These are phyloP conservation scores for Wallacemonas sp. DNA, from an alignment of 208 protist genomes.

Conservation along the genomic window DNA sequence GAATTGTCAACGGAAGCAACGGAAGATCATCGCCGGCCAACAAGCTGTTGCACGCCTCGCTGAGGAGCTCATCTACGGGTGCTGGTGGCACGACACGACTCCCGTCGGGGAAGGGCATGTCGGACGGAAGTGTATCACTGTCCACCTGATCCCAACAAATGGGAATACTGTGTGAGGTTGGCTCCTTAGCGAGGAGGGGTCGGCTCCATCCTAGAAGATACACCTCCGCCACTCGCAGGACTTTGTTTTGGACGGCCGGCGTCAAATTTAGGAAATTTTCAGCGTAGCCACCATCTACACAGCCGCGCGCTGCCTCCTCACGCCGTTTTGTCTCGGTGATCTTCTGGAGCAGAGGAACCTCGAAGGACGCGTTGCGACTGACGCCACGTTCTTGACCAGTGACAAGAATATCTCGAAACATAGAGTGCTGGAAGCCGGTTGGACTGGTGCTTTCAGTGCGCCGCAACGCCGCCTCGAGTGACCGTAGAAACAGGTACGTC, in stretches of 20 bases:
- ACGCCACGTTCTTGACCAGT: constrained; percentile 51
- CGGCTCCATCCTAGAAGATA: not conserved
- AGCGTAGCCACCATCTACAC: constrained; percentile 50
- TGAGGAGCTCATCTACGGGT: not conserved
- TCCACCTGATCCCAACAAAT: not conserved
- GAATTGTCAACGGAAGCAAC: constrained; percentile 27
- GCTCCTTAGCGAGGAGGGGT: too few relatives aligned
- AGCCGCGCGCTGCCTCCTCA: constrained; percentile 15
- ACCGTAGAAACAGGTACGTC: constrained; percentile 53
- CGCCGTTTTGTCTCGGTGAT: constrained; percentile 14
- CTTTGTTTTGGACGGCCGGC: constrained; percentile 5
- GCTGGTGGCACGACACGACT: not conserved
- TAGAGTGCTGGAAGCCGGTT: constrained; percentile 44
- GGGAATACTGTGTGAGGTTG: too few relatives aligned
- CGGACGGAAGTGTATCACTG: not conserved
- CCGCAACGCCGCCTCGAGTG: constrained; percentile 50
- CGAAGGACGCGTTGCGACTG: constrained; percentile 47
- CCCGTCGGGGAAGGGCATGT: constrained; percentile 1
- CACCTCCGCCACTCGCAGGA: constrained; percentile 17
- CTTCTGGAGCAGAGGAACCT: constrained; percentile 11
- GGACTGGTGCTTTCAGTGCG: constrained; percentile 4
- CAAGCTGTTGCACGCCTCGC: not conserved
- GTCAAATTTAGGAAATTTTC: constrained; percentile 39
- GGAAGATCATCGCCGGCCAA: constrained; percentile 31
- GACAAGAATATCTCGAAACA: constrained; percentile 47